These are phyloP conservation scores for Tetradesmus lagerheimii DNA, from an alignment of 139 green algal species.

Conservation along the genomic window DNA sequence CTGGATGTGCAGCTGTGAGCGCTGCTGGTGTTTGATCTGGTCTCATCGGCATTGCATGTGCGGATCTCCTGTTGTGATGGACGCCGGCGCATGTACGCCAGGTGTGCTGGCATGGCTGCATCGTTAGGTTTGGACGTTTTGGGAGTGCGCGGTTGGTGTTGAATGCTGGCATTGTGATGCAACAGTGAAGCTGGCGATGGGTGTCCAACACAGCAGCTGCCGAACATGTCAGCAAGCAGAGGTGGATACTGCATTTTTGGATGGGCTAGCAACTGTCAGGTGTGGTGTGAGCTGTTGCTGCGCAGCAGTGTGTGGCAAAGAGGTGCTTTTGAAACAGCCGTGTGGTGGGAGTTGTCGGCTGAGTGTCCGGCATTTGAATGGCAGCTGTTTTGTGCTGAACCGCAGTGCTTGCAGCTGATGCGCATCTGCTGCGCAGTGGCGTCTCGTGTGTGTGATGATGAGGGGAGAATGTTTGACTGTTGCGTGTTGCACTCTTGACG, in stretches of 20 bases:
- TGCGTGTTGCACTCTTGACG: background rate
- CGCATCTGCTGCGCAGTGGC: background rate
- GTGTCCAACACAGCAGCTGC: background rate
- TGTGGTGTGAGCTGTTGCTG: background rate
- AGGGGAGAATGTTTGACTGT: background rate
- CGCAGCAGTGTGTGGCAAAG: background rate
- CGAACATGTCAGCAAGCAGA: background rate
- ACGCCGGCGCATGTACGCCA: background rate
- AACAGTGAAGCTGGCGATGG: background rate
- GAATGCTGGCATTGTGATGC: background rate
- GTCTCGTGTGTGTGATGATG: background rate
- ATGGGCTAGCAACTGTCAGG: background rate
- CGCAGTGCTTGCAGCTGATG: background rate
- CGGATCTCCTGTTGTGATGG: background rate
- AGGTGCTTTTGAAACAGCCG: no score
- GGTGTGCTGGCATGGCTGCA: background rate
- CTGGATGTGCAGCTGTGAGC: background rate
- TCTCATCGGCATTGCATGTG: background rate
- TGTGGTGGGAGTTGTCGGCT: background rate
- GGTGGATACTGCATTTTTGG: background rate
- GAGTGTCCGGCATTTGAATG: background rate
- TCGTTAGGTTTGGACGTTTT: background rate
- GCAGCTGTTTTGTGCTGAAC: background rate
- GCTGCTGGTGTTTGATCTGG: background rate
- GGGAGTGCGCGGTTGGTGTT: background rate